Conservation (phyloP, 2,329 filamentous ascomycete genomes). For the Bipolaris cookei region DNA sequence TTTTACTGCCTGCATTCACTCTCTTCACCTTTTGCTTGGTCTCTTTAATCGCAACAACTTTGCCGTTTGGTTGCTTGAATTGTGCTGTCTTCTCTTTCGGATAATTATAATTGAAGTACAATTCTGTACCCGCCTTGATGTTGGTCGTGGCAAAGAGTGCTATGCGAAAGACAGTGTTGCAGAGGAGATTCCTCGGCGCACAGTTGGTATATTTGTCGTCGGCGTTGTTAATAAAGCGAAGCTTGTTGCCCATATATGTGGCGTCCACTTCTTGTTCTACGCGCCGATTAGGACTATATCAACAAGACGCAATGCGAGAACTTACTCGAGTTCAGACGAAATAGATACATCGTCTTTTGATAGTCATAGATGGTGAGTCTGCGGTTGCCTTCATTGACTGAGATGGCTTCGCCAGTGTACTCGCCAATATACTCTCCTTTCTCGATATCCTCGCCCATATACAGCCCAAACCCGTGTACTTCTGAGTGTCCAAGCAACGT, state of each 20-base stretch:
- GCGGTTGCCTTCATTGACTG: slow-evolving; percentile 71
- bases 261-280: slow-evolving; percentile 67
- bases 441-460: slow-evolving; percentile 70
- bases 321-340: slow-evolving; percentile 58
- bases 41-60: slow-evolving; percentile 20
- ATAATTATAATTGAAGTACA: slow-evolving; percentile 80
- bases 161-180: slow-evolving; percentile 76
- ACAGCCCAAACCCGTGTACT: slow-evolving; percentile 78
- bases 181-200: slow-evolving; percentile 71
- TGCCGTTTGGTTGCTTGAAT: slow-evolving; percentile 32
- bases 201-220: slow-evolving; percentile 62
- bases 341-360: slow-evolving; percentile 68
- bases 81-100: slow-evolving; percentile 25
- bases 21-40: slow-evolving; percentile 13
- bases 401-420: slow-evolving; percentile 80
- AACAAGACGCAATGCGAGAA: not conserved
- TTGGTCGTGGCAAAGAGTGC: slow-evolving; percentile 72
- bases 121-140: slow-evolving; percentile 74
- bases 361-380: slow-evolving; percentile 69
- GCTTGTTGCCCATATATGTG: slow-evolving; percentile 78
- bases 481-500: slow-evolving; percentile 74
- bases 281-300: slow-evolving; percentile 10
- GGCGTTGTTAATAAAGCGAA: slow-evolving; percentile 83
- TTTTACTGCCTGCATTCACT: slow-evolving; percentile 4
- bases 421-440: slow-evolving; percentile 79